Percentiles rank a stretch among this genome's conserved stretches.
Conservation (phyloP, 2,329 filamentous ascomycete species). For the Thyridium curvatum region DNA sequence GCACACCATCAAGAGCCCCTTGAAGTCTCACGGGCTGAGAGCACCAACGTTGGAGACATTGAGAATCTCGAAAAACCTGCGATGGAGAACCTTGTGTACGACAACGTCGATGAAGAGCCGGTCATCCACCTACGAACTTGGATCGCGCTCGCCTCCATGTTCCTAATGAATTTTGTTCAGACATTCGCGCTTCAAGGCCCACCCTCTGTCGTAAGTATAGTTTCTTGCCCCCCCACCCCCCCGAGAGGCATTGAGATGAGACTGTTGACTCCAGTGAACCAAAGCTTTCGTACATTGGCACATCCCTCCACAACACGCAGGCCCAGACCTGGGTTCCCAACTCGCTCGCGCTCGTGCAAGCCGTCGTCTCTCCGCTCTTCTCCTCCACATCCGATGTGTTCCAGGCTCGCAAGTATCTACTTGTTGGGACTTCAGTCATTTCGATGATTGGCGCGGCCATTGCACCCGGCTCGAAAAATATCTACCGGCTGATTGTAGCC, state of each 20-base stretch:
- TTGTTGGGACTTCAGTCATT: not conserved
- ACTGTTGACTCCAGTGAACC: no score
- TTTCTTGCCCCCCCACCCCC: no score
- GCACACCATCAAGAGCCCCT: no score
- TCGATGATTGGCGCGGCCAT: conserved; percentile 1
- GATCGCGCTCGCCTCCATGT: not conserved
- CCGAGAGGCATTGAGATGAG: no score
- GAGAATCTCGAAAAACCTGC: no score
- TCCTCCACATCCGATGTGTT: conserved; percentile 1
- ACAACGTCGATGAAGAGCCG: not conserved
- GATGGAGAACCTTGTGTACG: not conserved
- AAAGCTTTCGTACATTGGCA: not conserved
- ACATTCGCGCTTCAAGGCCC: not conserved
- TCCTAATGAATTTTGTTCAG: conserved; percentile 4
- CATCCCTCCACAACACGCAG: not conserved
- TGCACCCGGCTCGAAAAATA: conserved; percentile 1
- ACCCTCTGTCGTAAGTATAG: not conserved
- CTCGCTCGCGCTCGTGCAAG: conserved; percentile 1
- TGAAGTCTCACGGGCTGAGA: no score
- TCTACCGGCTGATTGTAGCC: not conserved
- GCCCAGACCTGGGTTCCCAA: conserved; percentile 3
- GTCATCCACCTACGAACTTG: not conserved
- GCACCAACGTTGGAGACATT: no score
- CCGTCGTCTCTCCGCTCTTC: not conserved
- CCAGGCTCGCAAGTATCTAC: not conserved